Conservation (phyloP, 2,329 filamentous ascomycete species). For the Penicillium sp. region DNA sequence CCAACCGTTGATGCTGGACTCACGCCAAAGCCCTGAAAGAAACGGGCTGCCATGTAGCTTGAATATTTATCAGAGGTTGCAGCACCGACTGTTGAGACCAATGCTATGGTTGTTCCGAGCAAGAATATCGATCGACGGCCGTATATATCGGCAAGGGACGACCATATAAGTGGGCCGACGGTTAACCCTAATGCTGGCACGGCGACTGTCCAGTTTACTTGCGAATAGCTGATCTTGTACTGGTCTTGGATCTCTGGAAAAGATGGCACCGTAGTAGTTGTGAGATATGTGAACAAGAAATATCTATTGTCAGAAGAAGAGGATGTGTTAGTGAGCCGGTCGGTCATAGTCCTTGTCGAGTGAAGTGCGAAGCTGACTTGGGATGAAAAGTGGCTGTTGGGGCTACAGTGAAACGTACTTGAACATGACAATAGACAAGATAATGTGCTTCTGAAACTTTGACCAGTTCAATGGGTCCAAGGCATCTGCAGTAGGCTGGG, state of each 20-base stretch:
- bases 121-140: constrained; percentile 52
- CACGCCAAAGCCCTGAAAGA: constrained; percentile 57
- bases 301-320: constrained; percentile 38
- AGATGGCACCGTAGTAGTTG: constrained; percentile 55
- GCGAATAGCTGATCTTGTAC: constrained; percentile 45
- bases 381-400: no score
- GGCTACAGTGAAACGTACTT: constrained; percentile 38
- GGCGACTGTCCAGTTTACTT: constrained; percentile 56
- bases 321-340: background rate
- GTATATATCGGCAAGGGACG: constrained; percentile 51
- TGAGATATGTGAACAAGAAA: constrained; percentile 58
- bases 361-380: no score
- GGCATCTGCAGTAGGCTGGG: constrained; percentile 45
- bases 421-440: constrained; percentile 53
- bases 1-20: constrained; percentile 54
- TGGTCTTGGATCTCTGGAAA: constrained; percentile 50
- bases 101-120: constrained; percentile 42
- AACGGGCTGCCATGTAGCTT: constrained; percentile 56
- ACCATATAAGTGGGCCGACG: constrained; percentile 51
- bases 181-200: constrained; percentile 51
- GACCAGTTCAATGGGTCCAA: constrained; percentile 57
- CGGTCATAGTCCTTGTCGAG: no score
- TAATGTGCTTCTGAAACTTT: constrained; percentile 45
- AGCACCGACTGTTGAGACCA: constrained; percentile 44
- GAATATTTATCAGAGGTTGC: constrained; percentile 43